Conservation (phyloP, 371 early-diverging fungal species). For the Choanephora cucurbitarum region DNA sequence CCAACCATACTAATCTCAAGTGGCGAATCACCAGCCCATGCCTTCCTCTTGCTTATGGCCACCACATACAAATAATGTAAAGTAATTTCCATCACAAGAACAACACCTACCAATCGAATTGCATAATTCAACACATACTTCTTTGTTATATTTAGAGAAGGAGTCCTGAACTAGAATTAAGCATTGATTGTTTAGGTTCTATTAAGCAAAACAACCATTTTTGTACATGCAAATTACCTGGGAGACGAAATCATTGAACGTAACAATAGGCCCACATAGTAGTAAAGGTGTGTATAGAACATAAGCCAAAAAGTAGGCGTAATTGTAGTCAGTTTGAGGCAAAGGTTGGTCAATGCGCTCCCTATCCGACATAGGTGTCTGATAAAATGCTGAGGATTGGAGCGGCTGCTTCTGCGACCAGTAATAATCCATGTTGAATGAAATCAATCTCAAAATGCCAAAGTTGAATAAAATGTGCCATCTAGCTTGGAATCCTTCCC, state of each 20-base stretch:
- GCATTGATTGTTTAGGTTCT: too few species aligned
- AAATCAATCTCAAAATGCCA: slow-evolving; percentile 85
- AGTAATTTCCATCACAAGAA: slow-evolving; percentile 81
- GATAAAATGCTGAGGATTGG: neutral
- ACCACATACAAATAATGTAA: slow-evolving; percentile 84
- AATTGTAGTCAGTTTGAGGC: slow-evolving; percentile 67
- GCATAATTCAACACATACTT: slow-evolving; percentile 47
- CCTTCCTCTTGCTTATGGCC: slow-evolving; percentile 79
- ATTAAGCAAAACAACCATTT: too few species aligned
- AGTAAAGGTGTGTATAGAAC: slow-evolving; percentile 88
- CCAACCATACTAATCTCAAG: slow-evolving; percentile 81
- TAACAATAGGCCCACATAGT: slow-evolving; percentile 94
- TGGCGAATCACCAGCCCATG: slow-evolving; percentile 74
- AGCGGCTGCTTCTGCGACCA: slow-evolving; percentile 53
- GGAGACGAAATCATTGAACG: slow-evolving; percentile 87
- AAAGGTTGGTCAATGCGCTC: slow-evolving; percentile 64
- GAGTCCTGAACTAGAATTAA: slow-evolving; percentile 57
- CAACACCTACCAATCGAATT: slow-evolving; percentile 45
- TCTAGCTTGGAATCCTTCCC: slow-evolving; percentile 52
- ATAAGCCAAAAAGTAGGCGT: slow-evolving; percentile 77
- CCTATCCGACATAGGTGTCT: slow-evolving; percentile 46
- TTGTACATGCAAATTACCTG: slow-evolving; percentile 65
- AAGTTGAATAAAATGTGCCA: slow-evolving; percentile 95
- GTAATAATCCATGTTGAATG: slow-evolving; percentile 91
- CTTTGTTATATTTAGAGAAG: slow-evolving; percentile 42